Percentiles rank a stretch among this genome's conserved stretches.
phyloP scores from a whole-genome alignment of 305 asterid species.

The Plantago rigida region DNA sequence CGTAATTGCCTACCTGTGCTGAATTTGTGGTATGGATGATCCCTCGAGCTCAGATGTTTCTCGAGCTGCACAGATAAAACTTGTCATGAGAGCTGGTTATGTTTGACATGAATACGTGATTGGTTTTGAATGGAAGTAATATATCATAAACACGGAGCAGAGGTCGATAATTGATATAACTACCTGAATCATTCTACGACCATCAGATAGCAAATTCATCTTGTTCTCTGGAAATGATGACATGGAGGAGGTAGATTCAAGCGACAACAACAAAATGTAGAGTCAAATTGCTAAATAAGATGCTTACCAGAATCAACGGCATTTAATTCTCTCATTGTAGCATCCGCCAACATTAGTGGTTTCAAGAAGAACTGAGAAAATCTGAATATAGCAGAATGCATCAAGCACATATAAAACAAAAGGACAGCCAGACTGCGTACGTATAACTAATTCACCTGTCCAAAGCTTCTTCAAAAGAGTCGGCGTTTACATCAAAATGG shows the following conservation, averaged over 20 bases:
- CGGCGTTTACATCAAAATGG: conserved; percentile 76
- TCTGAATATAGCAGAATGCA: conserved; percentile 35
- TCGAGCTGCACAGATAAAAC: conserved; percentile 56
- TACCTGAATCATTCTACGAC: conserved; percentile 96
- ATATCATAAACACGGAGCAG: no score
- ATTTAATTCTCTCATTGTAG: conserved; percentile 82
- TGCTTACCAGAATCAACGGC: conserved; percentile 91
- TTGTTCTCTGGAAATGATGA: conserved; percentile 57
- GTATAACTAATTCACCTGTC: conserved; percentile 54
- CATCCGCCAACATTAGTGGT: conserved; percentile 94
- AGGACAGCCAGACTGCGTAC: conserved; percentile 14
- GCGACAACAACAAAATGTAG: neutral
- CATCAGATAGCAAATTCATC: conserved; percentile 80
- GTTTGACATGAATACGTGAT: conserved; percentile 5
- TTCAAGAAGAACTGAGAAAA: conserved; percentile 87
- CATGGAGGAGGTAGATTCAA: conserved; percentile 7
- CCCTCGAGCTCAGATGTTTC: conserved; percentile 65
- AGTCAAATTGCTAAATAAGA: conserved; percentile 20
- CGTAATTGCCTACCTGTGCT: conserved; percentile 63
- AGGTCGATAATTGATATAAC: neutral
- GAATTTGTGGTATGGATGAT: conserved; percentile 88
- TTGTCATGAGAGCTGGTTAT: no score
- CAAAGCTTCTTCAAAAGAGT: conserved; percentile 78
- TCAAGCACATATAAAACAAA: conserved; percentile 3
- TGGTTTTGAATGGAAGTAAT: conserved; percentile 2